Percentiles rank a stretch among this genome's conserved stretches.
These are phyloP conservation scores for Termitomyces bulborhizus DNA, from an alignment of 768 basidiomycete species.

Conservation along the genomic window DNA sequence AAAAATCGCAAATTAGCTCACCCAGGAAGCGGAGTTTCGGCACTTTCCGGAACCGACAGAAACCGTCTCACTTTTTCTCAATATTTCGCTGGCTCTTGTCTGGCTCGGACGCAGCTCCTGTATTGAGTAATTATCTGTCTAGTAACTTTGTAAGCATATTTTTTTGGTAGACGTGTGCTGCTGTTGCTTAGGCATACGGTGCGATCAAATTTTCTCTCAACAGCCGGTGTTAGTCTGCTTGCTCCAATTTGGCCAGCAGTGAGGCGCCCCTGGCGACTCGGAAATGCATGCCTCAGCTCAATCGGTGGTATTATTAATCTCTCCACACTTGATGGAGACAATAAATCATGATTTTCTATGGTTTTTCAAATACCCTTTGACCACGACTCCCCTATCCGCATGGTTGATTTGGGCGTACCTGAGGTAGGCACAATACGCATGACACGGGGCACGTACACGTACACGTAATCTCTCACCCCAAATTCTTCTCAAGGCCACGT, in stretches of 20 bases:
- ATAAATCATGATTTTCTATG: background rate
- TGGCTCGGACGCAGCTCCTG: no score
- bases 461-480: background rate
- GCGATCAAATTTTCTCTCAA: background rate
- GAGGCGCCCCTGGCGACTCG: no score
- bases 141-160: background rate
- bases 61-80: background rate
- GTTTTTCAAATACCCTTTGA: background rate
- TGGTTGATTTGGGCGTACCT: background rate
- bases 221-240: background rate
- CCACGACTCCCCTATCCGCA: background rate
- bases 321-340: no score
- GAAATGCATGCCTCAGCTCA: no score
- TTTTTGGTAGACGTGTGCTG: background rate
- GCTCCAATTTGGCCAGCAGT: no score
- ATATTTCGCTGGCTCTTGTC: no score
- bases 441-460: background rate
- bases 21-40: slow-evolving; percentile 16
- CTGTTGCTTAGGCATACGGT: background rate
- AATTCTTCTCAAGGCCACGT: no score
- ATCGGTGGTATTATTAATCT: no score
- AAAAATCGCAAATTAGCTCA: slow-evolving; percentile 11
- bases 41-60: background rate
- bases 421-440: background rate
- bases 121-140: no score